Base-by-base conservation (phyloP, 2,329 filamentous ascomycete species). In the Coniella lustricola region DNA sequence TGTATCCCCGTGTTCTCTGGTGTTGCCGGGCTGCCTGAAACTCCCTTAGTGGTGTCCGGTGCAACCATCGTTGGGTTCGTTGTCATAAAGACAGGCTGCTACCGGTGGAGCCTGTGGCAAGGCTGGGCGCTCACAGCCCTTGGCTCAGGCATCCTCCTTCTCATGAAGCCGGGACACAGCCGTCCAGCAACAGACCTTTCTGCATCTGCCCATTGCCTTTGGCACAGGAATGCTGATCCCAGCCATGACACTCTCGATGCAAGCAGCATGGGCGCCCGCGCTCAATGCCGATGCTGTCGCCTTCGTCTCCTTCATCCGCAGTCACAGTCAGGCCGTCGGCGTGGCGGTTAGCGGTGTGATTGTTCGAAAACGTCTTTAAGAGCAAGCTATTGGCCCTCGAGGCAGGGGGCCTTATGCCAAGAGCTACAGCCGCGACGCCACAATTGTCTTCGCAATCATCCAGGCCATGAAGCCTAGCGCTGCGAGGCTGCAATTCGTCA, bases 281-380 rank as follows among this genome's bases (percentile, higher is more conserved):
- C 67, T 70, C 1, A 72, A 71, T 50, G 69, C 73, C 49, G 75
- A 84, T 57, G 75, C 82, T 35, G 75, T 79, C 1, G 81, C 77
- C 10, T 77, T 87, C 68, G 85, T 82, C 64, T 76, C 75, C 46
- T 87, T 88, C 67, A 74, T 82, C 56, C 75, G 81, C 13, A 74
- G 76, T 1, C 73, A 86, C 20, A 84, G 84, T 0, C 81, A 85
- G 59, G 72, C 77, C 0, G 64, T 86, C 9, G 83, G 83, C 20
- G 78, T 87, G 3, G 81, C 83, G 2, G 70, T 85, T 44, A 79
- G 80, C 2, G 82, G 84, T 3, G 80, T 83, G 29, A 74, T 85
- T 46, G n/a, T 87, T 87, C 65, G 82, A 87, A 62, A 87, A 86
- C 55, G 71, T 73, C 49, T 76, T 84, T 64, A 67, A 66, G 46